A percentile compares a stretch with the other conserved stretches of the same genome.
phyloP scores from a whole-genome alignment of 805 yeast genomes.

The Kodamaea lidongshanica region DNA sequence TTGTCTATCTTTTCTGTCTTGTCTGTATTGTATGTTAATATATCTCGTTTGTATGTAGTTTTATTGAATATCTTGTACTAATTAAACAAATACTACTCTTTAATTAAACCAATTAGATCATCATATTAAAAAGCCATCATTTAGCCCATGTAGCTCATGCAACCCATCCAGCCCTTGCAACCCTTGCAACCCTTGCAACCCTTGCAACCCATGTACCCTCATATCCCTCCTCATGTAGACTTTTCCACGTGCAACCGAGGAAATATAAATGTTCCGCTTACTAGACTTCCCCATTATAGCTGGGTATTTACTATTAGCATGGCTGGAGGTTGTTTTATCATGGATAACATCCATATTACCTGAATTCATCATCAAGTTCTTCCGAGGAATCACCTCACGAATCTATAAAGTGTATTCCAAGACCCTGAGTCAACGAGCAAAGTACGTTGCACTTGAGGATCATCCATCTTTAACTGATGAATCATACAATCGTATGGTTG shows the following conservation, averaged over 20 bases:
- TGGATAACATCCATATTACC: slow-evolving; percentile 44
- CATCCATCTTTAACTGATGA: slow-evolving; percentile 16
- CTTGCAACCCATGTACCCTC: not conserved
- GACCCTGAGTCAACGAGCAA: slow-evolving; percentile 5
- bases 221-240: not conserved
- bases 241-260: slow-evolving; percentile 25
- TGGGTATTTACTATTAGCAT: slow-evolving; percentile 40
- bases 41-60: no score
- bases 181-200: no score
- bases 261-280: slow-evolving; percentile 22
- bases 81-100: no score
- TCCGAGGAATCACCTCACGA: slow-evolving; percentile 24
- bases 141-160: no score
- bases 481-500: slow-evolving; percentile 26
- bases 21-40: no score
- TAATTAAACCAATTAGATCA: no score
- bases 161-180: no score
- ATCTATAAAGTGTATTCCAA: slow-evolving; percentile 21
- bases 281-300: slow-evolving; percentile 46
- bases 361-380: slow-evolving; percentile 28
- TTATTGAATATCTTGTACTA: no score
- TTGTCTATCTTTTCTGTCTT: no score
- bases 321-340: slow-evolving; percentile 44
- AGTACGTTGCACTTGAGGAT: slow-evolving; percentile 20
- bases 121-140: no score